These are phyloP conservation scores for Hansenula sp. DNA, from an alignment of 1,139 yeast species.

Conservation along the genomic window DNA sequence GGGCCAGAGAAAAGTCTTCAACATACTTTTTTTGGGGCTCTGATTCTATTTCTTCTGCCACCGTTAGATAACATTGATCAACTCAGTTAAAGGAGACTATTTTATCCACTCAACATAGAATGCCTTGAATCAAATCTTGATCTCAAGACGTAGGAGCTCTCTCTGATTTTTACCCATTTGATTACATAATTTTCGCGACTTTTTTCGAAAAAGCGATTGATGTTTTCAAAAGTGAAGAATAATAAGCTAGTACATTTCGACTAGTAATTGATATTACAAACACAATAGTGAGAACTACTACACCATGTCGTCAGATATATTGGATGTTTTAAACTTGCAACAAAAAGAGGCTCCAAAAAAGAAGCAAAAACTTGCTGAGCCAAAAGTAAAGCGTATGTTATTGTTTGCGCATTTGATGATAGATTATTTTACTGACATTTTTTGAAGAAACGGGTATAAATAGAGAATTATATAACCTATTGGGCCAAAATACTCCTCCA, in stretches of 20 bases:
- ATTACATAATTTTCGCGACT: too few species aligned
- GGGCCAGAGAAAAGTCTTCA: neutral
- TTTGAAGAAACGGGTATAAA: conserved; percentile 72
- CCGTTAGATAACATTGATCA: conserved; percentile 2
- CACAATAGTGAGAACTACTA: too few species aligned
- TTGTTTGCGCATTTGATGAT: neutral
- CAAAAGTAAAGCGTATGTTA: conserved; percentile 10
- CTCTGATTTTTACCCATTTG: too few species aligned
- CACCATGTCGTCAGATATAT: conserved; percentile 62
- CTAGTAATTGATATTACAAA: neutral
- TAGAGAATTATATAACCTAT: conserved; percentile 78
- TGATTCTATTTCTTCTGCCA: conserved; percentile 51
- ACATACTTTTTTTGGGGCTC: conserved; percentile 64
- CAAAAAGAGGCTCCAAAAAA: conserved; percentile 27
- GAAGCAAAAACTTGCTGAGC: conserved; percentile 22
- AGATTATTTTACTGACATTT: conserved; percentile 14
- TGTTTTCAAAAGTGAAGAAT: too few species aligned
- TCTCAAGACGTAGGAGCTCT: too few species aligned
- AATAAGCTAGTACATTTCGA: too few species aligned
- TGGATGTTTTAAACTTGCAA: conserved; percentile 72
- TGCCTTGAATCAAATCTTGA: too few species aligned
- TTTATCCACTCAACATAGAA: too few species aligned
- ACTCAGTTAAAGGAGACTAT: too few species aligned
- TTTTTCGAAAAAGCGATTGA: too few species aligned
- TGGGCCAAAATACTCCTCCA: conserved; percentile 94